phyloP scores from a whole-genome alignment of 768 basidiomycete genomes.

The Hygrophoropsis aurantiaca region DNA sequence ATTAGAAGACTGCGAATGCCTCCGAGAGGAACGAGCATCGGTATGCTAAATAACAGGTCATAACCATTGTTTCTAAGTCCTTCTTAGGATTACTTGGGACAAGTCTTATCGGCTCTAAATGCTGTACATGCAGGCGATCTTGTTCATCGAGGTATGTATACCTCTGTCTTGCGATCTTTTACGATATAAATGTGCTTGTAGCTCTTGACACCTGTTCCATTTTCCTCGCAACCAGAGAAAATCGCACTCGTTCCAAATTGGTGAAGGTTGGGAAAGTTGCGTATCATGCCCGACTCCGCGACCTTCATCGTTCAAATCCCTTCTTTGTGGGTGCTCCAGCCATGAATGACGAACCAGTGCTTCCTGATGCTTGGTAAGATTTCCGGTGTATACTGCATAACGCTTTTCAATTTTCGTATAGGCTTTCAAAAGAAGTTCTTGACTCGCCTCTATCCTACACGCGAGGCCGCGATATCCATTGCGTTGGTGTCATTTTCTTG shows the following conservation, averaged over 20 bases:
- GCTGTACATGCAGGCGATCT: conserved; percentile 63
- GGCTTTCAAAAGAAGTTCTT: conserved; percentile 77
- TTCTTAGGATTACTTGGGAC: conserved; percentile 68
- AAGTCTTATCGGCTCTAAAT: conserved; percentile 70
- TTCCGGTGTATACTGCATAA: neutral
- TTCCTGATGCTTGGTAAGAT: conserved; percentile 30
- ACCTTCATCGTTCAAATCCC: conserved; percentile 83
- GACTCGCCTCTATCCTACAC: conserved; percentile 81
- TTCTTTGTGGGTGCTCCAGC: conserved; percentile 42
- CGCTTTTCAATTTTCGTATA: conserved; percentile 22
- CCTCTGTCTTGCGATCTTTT: neutral
- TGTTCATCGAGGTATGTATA: conserved; percentile 63
- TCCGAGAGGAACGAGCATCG: conserved; percentile 70
- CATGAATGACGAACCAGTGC: conserved; percentile 15
- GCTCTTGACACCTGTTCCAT: conserved; percentile 62
- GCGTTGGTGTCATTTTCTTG: conserved; percentile 72
- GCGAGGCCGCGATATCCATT: conserved; percentile 78
- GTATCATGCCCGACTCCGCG: conserved; percentile 71
- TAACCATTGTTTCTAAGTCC: neutral
- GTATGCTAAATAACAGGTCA: conserved; percentile 37
- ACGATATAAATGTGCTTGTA: conserved; percentile 19
- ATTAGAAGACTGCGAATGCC: conserved; percentile 70
- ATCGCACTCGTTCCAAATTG: conserved; percentile 53
- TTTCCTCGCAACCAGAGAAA: conserved; percentile 55
- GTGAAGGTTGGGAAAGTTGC: conserved; percentile 75